These are phyloP conservation scores for Ochromonas danica DNA, from an alignment of 108 stramenopile genomes.

Conservation along the genomic window DNA sequence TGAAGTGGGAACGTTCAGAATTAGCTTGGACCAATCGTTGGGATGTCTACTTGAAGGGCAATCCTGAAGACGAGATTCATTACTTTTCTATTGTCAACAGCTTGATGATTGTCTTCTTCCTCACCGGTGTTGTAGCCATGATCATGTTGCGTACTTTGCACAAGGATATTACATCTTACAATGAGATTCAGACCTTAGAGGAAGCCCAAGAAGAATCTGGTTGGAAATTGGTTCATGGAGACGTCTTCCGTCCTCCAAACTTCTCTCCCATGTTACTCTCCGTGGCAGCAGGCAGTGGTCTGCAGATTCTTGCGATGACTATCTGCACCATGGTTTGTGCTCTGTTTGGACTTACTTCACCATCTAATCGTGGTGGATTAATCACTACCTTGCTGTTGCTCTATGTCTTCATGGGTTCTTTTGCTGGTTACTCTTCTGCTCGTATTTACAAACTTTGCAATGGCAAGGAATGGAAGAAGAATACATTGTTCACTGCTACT, in stretches of 20 bases:
- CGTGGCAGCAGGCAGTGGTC: constrained; percentile 78
- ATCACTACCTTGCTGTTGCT: constrained; percentile 87
- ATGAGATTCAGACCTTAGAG: constrained; percentile 56
- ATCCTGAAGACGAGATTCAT: constrained; percentile 90
- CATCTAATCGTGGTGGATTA: constrained; percentile 89
- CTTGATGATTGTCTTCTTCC: constrained; percentile 87
- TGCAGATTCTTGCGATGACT: constrained; percentile 80
- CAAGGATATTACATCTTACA: constrained; percentile 92
- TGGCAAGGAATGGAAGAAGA: constrained; percentile 32
- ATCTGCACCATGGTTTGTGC: constrained; percentile 72
- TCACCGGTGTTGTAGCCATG: constrained; percentile 84
- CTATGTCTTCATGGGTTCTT: constrained; percentile 82
- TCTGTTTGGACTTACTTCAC: constrained; percentile 78
- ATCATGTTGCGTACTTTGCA: constrained; percentile 91
- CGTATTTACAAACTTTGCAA: constrained; percentile 81
- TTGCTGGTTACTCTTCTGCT: constrained; percentile 81
- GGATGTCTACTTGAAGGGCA: constrained; percentile 92
- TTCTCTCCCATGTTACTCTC: constrained; percentile 76
- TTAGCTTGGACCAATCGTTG: constrained; percentile 93
- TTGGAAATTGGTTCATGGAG: constrained; percentile 96
- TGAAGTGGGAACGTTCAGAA: constrained; percentile 78
- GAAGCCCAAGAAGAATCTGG: constrained; percentile 93
- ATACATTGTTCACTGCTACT: constrained; percentile 23
- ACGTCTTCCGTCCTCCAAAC: constrained; percentile 90
- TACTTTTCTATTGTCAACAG: constrained; percentile 95